Percentiles rank a stretch among this genome's conserved stretches.
These are phyloP conservation scores for Rutstroemia sp. DNA, from an alignment of 2,329 filamentous ascomycete species.

Conservation along the genomic window DNA sequence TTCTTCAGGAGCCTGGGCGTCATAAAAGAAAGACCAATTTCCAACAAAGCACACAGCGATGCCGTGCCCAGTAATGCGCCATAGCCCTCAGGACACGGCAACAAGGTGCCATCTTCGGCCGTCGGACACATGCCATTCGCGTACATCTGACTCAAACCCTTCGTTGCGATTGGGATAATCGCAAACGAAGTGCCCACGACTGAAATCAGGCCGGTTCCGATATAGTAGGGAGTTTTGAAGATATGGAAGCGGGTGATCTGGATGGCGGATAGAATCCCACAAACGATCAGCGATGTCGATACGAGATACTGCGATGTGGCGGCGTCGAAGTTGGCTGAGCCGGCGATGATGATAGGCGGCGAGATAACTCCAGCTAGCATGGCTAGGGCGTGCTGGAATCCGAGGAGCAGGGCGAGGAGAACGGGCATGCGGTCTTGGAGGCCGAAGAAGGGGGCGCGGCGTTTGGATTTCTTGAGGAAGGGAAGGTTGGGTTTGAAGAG, in stretches of 20 bases:
- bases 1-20: constrained; percentile 60
- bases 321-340: constrained; percentile 46
- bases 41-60: constrained; percentile 57
- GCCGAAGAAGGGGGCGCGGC: constrained; percentile 74
- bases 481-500: constrained; percentile 72
- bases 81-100: constrained; percentile 71
- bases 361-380: constrained; percentile 64
- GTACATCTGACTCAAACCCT: constrained; percentile 72
- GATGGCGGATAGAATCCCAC: constrained; percentile 64
- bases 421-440: constrained; percentile 73
- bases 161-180: constrained; percentile 65
- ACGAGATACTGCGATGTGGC: constrained; percentile 62
- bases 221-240: constrained; percentile 60
- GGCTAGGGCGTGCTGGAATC: constrained; percentile 67
- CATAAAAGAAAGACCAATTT: constrained; percentile 68
- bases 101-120: constrained; percentile 49
- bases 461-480: constrained; percentile 59
- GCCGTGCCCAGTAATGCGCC: constrained; percentile 68
- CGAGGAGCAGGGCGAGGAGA: constrained; percentile 63
- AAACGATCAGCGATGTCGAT: constrained; percentile 57
- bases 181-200: constrained; percentile 75
- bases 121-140: constrained; percentile 21
- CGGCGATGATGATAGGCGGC: constrained; percentile 65
- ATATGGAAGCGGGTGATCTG: constrained; percentile 76
- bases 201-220: constrained; percentile 73